Evolutionary conservation across 2,329 filamentous ascomycete genomes (phyloP), one percentile per base, ranked within the genome.

Genomic region (Fragosphaeria purpurea): DNA sequence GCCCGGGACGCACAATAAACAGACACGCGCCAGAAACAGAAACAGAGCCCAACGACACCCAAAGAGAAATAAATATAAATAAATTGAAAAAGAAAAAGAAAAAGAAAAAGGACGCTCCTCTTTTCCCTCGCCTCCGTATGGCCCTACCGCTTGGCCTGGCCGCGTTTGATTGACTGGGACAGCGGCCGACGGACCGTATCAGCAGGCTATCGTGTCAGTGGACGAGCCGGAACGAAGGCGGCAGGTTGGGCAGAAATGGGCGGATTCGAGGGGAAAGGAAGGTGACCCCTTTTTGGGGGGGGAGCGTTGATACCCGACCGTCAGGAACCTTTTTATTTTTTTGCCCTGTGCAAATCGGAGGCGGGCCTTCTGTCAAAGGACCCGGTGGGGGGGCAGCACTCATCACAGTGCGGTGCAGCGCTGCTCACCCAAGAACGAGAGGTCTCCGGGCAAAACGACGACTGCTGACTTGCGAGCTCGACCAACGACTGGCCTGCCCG

Each of bases 241-340:
- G 48, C 39, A 60, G 55, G 56, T 60, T 59, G 59, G 59, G 63
- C 62, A 64, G 58, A 59, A 61, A 65, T 57, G 63, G 58, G 41
- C 22, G 22, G 22, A 22, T 22, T 22, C 22, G 22, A 22, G 22
- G 22, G 22, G 22, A 22, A 22, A 22, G 22, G 43, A 58, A 55
- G 51, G 11, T 40, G 35, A 4, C 30, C 31, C 9, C 38, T 38
- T 38, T 13, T 55, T 55, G 54, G 61, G 53, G 7, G 35, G 35
- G 35, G 35, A 37, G 35, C 53, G 54, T 62, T 60, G 57, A 51
- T 63, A 61, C 62, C 63, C 63, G 63, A 64, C 35, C 31, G 37
- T 44, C 37, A 41, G 35, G 46, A 34, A 41, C 46, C 22, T 22
- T 22, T 22, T 22, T 22, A 22, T 22, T 22, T 22, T 22, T 22